Conservation (phyloP, 192 early-diverging fungal species). For the Backusella australiensis region DNA sequence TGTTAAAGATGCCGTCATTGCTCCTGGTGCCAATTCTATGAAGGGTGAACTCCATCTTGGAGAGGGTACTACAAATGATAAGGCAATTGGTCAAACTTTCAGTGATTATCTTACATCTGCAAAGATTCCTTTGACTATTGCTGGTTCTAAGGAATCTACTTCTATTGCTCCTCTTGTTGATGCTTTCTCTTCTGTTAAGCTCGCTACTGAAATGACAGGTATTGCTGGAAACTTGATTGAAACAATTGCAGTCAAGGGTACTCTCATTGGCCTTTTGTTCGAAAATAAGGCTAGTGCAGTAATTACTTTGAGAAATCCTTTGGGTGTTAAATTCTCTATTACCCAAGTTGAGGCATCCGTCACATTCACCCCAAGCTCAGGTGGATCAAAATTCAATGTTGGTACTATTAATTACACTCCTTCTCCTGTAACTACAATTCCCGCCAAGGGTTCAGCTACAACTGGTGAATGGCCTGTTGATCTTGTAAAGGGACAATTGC, state of each 20-base stretch:
- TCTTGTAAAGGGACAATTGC: slow-evolving; percentile 1
- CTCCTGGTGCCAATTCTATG: slow-evolving; percentile 41
- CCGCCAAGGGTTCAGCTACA: slow-evolving; percentile 3
- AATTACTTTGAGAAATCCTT: slow-evolving; percentile 25
- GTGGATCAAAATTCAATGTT: neutral
- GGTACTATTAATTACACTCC: slow-evolving; percentile 15
- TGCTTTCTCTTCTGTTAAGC: slow-evolving; percentile 41
- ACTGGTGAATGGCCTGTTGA: slow-evolving; percentile 10
- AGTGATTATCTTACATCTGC: slow-evolving; percentile 42
- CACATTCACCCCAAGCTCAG: neutral
- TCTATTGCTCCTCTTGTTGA: slow-evolving; percentile 38
- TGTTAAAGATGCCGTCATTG: slow-evolving; percentile 36
- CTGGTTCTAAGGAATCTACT: slow-evolving; percentile 40
- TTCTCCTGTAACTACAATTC: slow-evolving; percentile 5
- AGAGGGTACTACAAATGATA: slow-evolving; percentile 19
- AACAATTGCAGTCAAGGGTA: slow-evolving; percentile 19
- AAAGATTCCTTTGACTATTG: slow-evolving; percentile 35
- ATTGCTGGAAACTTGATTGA: slow-evolving; percentile 39
- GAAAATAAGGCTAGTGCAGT: neutral
- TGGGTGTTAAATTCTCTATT: slow-evolving; percentile 19
- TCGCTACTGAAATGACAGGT: slow-evolving; percentile 41
- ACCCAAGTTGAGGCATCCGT: slow-evolving; percentile 7
- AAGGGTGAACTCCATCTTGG: slow-evolving; percentile 39
- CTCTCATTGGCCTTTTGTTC: neutral
- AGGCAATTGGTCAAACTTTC: slow-evolving; percentile 37